These are phyloP conservation scores for Apiospora arundinis DNA, from an alignment of 2,329 filamentous ascomycete genomes.

Conservation along the genomic window DNA sequence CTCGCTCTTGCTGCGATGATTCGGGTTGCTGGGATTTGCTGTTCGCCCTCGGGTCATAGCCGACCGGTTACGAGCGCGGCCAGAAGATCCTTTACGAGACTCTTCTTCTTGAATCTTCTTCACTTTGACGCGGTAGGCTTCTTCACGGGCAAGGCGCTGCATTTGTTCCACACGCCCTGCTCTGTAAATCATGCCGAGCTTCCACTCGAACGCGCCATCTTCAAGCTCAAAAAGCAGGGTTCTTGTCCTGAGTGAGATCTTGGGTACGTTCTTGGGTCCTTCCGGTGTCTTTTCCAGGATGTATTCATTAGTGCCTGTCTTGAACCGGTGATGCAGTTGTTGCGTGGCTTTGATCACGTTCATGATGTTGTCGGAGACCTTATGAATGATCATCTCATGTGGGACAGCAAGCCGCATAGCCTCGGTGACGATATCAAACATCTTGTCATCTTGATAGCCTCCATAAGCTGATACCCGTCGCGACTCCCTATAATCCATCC, in stretches of 20 bases:
- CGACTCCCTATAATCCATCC: constrained; percentile 80
- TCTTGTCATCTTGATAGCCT: constrained; percentile 72
- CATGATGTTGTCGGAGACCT: constrained; percentile 90
- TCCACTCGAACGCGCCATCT: constrained; percentile 97
- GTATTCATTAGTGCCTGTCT: constrained; percentile 86
- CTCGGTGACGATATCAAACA: constrained; percentile 84
- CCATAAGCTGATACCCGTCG: constrained; percentile 69
- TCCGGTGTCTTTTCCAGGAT: constrained; percentile 86
- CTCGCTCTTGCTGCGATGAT: constrained; percentile 61
- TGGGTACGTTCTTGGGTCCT: constrained; percentile 84
- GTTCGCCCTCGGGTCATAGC: constrained; percentile 49
- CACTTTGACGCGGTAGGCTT: constrained; percentile 86
- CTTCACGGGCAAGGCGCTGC: constrained; percentile 86
- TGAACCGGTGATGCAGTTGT: constrained; percentile 93
- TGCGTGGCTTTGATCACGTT: constrained; percentile 87
- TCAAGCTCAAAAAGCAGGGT: constrained; percentile 91
- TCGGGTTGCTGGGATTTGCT: constrained; percentile 40
- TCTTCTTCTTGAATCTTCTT: constrained; percentile 82
- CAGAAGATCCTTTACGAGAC: constrained; percentile 54
- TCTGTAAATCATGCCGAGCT: constrained; percentile 91
- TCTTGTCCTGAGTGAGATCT: constrained; percentile 80
- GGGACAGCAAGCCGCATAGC: constrained; percentile 88
- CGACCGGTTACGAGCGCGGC: constrained; percentile 62
- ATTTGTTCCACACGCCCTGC: constrained; percentile 87
- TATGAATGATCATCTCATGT: constrained; percentile 87